Conservation (phyloP, 805 yeast genomes). For the Wickerhamomyces subpelliculosus region DNA sequence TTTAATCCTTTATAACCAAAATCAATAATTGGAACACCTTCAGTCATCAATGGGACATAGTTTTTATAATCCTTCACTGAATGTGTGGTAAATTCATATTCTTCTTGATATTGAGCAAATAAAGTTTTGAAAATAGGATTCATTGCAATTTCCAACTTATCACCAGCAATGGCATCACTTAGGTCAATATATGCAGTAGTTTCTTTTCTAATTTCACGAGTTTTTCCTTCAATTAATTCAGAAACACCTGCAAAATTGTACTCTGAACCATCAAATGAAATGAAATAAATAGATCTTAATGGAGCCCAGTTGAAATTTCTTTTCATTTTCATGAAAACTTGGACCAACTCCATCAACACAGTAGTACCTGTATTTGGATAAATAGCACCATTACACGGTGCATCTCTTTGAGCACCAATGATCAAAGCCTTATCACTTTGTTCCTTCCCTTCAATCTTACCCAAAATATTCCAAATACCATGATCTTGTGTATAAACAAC, state of each 20-base stretch:
- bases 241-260: conserved; percentile 83
- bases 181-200: conserved; percentile 71
- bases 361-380: conserved; percentile 72
- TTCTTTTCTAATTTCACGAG: conserved; percentile 47
- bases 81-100: conserved; percentile 20
- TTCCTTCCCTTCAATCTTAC: conserved; percentile 73
- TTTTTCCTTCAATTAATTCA: conserved; percentile 58
- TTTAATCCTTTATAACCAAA: conserved; percentile 38
- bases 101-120: conserved; percentile 28
- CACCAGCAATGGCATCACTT: conserved; percentile 52
- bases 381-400: conserved; percentile 68
- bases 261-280: conserved; percentile 76
- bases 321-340: conserved; percentile 57
- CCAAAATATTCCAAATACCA: conserved; percentile 71
- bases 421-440: conserved; percentile 66
- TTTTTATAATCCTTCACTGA: conserved; percentile 45
- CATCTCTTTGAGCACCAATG: conserved; percentile 79
- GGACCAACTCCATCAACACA: conserved; percentile 61
- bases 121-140: conserved; percentile 57
- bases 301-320: conserved; percentile 74
- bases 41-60: conserved; percentile 56
- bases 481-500: conserved; percentile 37
- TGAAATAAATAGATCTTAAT: conserved; percentile 71
- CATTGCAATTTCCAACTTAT: conserved; percentile 45
- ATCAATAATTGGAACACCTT: conserved; percentile 67